Conservation (phyloP, 202 grass and related monocot species). For the Panicum hallii region DNA sequence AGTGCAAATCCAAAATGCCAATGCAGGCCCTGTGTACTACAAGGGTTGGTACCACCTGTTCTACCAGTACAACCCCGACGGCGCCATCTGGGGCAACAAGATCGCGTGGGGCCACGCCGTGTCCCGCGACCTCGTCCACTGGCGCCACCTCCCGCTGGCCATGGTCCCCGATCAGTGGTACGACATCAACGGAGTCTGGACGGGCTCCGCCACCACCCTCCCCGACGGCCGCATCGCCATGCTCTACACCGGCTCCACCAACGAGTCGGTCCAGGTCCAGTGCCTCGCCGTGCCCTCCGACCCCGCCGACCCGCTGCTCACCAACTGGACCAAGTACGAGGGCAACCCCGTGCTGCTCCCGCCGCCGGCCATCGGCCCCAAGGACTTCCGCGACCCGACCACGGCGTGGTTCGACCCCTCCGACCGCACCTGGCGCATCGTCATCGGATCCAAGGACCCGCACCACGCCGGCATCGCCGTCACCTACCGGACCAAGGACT, state of each 20-base stretch:
- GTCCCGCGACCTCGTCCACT: slow-evolving; percentile 68
- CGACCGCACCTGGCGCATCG: slow-evolving; percentile 60
- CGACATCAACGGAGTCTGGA: slow-evolving; percentile 80
- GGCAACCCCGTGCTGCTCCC: slow-evolving; percentile 74
- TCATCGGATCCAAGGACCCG: slow-evolving; percentile 71
- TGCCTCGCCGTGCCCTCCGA: slow-evolving; percentile 70
- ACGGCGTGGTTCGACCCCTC: slow-evolving; percentile 70
- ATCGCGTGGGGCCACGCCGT: slow-evolving; percentile 84
- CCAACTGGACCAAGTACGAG: slow-evolving; percentile 71
- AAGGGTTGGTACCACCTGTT: slow-evolving; percentile 91
- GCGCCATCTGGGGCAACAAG: slow-evolving; percentile 76
- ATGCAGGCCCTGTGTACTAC: slow-evolving; percentile 74
- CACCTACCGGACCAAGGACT: slow-evolving; percentile 61
- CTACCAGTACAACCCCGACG: slow-evolving; percentile 81
- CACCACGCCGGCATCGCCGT: slow-evolving; percentile 66
- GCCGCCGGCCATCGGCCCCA: slow-evolving; percentile 36
- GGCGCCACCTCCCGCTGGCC: slow-evolving; percentile 76
- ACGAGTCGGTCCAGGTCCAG: slow-evolving; percentile 75
- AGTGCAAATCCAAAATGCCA: too few species aligned
- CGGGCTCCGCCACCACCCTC: slow-evolving; percentile 77
- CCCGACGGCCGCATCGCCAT: slow-evolving; percentile 60
- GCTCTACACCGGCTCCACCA: slow-evolving; percentile 82
- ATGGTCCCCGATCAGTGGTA: slow-evolving; percentile 78
- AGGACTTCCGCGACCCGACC: slow-evolving; percentile 86
- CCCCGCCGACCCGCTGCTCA: slow-evolving; percentile 66